Base-by-base conservation (phyloP, 177 flowering plant species). In the Vitis hybrid region DNA sequence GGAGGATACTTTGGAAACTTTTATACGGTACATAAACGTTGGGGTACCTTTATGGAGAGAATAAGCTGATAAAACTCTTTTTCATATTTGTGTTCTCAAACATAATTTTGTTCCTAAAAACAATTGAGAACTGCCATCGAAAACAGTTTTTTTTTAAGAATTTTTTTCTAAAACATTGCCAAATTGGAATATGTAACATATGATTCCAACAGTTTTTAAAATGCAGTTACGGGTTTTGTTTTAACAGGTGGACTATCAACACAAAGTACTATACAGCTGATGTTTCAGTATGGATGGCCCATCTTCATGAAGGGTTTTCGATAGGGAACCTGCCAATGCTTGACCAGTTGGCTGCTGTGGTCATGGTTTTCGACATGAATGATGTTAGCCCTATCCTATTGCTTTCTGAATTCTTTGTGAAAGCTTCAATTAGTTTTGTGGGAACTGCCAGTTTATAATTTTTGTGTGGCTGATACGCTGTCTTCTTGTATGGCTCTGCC, bases 191-290 rank as follows among this genome's bases (percentile, higher is more conserved):
- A 7, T 39, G 4, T 39, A 39, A 39, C 45, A 5, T 7, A 39
- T 39, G 1, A 39, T 39, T 39, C 45, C 45, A 39, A 39, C 45
- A 39, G 1, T 39, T 39, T 39, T 39, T 39, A 39, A 26, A 26
- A 26, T 26, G 29, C 29, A 26, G 29, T 26, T 11, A 12, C 2
- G 14, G 18, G 16, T 22, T 29, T 26, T 39, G 29, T 51, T 65
- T 74, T 21, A 68, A 52, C 77, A 93, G 97, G 75, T 94, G 98
- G 97, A 92, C 85, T 10, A 91, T 94, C 67, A 75, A 88, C 73
- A 94, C 95, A 19, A 93, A 94, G 81, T 94, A 94, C 67, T 94
- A 94, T 69, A 77, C 85, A 10, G 98, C 94, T 77, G 96, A 94
- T 83, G 90, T 94, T 75, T 82, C 96, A 15, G 56, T 94, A 50